Evolutionary conservation across 768 basidiomycete species (phyloP), one percentile per base, ranked within the genome.

Genomic region (Phanerochaete carnosa): DNA sequence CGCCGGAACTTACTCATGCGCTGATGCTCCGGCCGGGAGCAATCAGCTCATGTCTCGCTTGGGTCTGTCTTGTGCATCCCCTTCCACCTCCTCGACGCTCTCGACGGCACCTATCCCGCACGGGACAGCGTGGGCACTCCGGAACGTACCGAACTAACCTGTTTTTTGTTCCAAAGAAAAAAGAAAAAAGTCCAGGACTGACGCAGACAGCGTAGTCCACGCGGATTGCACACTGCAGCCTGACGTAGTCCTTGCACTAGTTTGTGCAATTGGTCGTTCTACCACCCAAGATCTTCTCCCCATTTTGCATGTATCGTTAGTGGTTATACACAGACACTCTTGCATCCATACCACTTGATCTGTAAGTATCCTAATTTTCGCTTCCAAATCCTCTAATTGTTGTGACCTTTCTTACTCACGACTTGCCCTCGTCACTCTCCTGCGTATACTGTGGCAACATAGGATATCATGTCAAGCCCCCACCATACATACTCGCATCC

Each of bases 401-500:
- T 37, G 12, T 26, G 23, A 15, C 33, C 15, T 53, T 22, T 22
- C 59, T 56, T 28, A 56, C 46, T 11, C 39, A 62, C 45, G 3
- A 26, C 55, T 49, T 53, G 26, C 43, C 46, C 8, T 32, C 39
- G 39, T 19, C 39, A 43, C 50, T 2, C 47, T 50, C 57, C 25
- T n/a, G 39, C 26, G 22, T n/a, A 39, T 43, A 52, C 22, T 16
- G 19, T 32, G 23, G 35, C 35, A 32, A 37, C 7, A 57, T 35
- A 61, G 23, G 51, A 54, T 61, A 59, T 29, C 57, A 73, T 73
- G 72, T 66, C 73, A 30, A 71, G 65, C 47, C 69, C 70, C 35
- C 72, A 72, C 54, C 70, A 73, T 28, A 68, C 67, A 3, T 73
- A 73, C 58, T 63, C 74, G 3, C 72, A 72, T 55, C 71, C 73